Evolutionary conservation across 495 filamentous ascomycete genomes (phyloP).

Genomic region (Xylaria intraflava): DNA sequence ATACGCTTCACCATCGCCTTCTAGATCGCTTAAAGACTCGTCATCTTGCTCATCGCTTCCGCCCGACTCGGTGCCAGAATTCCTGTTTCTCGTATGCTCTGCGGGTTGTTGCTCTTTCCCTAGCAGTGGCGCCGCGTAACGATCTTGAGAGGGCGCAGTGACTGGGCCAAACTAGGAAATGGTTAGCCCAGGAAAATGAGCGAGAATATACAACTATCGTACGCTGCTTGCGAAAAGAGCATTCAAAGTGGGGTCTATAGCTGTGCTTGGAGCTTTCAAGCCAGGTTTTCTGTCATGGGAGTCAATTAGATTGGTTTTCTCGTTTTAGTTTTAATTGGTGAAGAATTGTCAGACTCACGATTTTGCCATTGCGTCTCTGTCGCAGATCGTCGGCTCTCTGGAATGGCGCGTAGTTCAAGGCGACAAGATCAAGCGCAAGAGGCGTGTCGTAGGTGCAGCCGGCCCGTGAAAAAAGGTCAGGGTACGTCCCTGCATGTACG

Average conservation of each 20-base stretch:
- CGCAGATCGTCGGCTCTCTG: not conserved
- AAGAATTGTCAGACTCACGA: conserved; percentile 17
- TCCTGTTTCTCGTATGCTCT: conserved; percentile 25
- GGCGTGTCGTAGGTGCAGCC: not conserved
- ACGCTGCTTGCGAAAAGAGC: conserved; percentile 80
- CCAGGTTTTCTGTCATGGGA: conserved; percentile 21
- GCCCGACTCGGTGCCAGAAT: conserved; percentile 17
- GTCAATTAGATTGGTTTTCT: not conserved
- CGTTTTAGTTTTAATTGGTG: not conserved
- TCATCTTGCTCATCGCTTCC: conserved; percentile 32
- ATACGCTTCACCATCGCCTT: conserved; percentile 33
- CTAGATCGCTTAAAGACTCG: conserved; percentile 34
- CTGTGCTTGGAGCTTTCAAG: conserved; percentile 36
- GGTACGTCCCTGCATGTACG: not conserved
- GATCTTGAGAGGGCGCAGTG: conserved; percentile 47
- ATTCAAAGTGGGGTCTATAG: conserved; percentile 68
- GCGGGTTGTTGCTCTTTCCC: conserved; percentile 22
- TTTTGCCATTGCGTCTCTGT: conserved; percentile 20
- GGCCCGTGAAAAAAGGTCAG: not conserved
- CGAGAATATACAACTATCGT: conserved; percentile 33
- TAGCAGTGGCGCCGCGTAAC: conserved; percentile 37
- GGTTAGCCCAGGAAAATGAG: conserved; percentile 15
- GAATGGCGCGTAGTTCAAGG: not conserved
- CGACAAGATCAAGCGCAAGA: not conserved
- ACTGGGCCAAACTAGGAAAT: conserved; percentile 58